phyloP scores from a whole-genome alignment of 2,329 filamentous ascomycete genomes.

The Byssothecium circinans region DNA sequence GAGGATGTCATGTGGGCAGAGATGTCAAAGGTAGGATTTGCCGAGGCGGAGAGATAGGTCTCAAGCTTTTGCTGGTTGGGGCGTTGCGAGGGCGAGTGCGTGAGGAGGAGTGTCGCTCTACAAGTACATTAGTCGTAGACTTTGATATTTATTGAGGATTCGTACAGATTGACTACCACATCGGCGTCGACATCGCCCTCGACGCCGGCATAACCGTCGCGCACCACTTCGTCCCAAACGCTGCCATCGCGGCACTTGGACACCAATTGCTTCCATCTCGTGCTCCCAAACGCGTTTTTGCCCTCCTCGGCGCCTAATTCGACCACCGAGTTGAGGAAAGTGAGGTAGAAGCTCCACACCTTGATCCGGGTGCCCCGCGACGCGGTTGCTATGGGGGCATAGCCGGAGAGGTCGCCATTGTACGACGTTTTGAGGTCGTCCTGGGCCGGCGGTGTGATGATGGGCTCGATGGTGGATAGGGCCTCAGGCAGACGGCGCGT shows the following conservation, averaged over 20 bases:
- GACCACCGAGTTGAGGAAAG: slow-evolving; percentile 85
- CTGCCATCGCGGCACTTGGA: slow-evolving; percentile 83
- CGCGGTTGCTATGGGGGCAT: slow-evolving; percentile 76
- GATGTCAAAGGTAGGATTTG: slow-evolving; percentile 72
- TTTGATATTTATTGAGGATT: slow-evolving; percentile 9
- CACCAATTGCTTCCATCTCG: slow-evolving; percentile 81
- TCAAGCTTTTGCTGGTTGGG: slow-evolving; percentile 88
- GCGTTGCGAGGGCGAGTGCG: slow-evolving; percentile 81
- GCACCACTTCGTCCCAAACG: slow-evolving; percentile 92
- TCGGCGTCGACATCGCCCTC: slow-evolving; percentile 93
- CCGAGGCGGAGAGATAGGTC: slow-evolving; percentile 79
- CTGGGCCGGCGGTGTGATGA: slow-evolving; percentile 64
- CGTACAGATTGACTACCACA: slow-evolving; percentile 85
- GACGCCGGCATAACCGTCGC: slow-evolving; percentile 80
- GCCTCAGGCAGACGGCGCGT: slow-evolving; percentile 92
- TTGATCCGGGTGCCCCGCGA: slow-evolving; percentile 85
- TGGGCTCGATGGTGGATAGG: slow-evolving; percentile 77
- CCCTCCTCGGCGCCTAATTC: slow-evolving; percentile 90
- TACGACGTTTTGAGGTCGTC: slow-evolving; percentile 27
- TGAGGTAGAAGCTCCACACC: slow-evolving; percentile 96
- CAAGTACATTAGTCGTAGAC: slow-evolving; percentile 3
- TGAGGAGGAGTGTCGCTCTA: slow-evolving; percentile 85
- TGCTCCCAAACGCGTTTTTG: slow-evolving; percentile 80
- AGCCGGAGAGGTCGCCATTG: slow-evolving; percentile 27
- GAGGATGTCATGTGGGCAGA: slow-evolving; percentile 61